Base-by-base conservation (phyloP, 495 filamentous ascomycete species). In the Tuber melanosporum region DNA sequence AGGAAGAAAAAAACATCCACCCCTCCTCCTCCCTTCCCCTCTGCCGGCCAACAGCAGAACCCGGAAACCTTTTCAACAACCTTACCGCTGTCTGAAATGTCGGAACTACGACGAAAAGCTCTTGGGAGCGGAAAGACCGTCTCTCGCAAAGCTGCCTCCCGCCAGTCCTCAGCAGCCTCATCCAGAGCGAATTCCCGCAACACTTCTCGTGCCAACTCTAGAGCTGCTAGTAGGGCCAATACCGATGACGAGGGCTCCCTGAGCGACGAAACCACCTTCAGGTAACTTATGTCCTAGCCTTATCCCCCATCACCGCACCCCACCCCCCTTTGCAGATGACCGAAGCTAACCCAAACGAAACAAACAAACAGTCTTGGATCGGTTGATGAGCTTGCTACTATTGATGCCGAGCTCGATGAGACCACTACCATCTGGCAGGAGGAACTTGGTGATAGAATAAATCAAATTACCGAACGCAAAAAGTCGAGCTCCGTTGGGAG, bases 401-500 rank as follows among this genome's bases (percentile, higher is more conserved):
- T 87, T 45, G 87, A 88, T 41, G 57, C 26, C 26, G 86, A 88
- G 71, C 87, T 88, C 36, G 90, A 89, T 9, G 84, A 84, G 3
- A 83, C 82, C 20, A 85, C 89, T 74, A 85, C 85, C 45, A 86
- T 87, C 44, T 93, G 92, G 91, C 87, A 88, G 41, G 87, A 91
- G 32, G 90, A 91, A 75, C 86, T 97, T 1, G 86, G 85, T 20
- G 89, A 92, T 79, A 88, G 90, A n/a, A 90, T 97, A 71, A 87
- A 92, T 73, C 92, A 95, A 82, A 90, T 98, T 36, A 85, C 93
- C 39, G 93, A 97, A 79, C 90, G 93, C 79, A 99, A 97, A 87
- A 89, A 92, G 74, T 93, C 90, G 83, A 94, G 91, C 75, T 88
- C 88, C n/a, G 89, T 93, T 79, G 91, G 92, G 20, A 90, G 95